Percentiles rank a stretch among this genome's conserved stretches.
Conservation (phyloP, 1,284 basidiomycete genomes). For the Leccinum pallidistipes region DNA sequence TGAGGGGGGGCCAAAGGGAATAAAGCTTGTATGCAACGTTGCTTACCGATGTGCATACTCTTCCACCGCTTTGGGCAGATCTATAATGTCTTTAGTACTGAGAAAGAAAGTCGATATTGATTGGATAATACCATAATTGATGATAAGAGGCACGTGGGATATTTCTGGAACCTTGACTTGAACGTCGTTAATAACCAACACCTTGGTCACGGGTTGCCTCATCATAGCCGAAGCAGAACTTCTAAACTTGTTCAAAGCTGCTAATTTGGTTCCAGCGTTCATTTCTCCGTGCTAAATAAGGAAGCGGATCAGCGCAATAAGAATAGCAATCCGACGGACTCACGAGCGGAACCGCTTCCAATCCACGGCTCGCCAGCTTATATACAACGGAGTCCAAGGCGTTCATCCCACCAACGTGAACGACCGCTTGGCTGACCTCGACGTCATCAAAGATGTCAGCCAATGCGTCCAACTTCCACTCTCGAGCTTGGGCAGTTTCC, state of each 20-base stretch:
- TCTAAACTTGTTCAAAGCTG: conserved; percentile 80
- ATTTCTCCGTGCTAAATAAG: conserved; percentile 80
- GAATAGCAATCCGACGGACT: conserved; percentile 3
- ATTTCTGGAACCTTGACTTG: conserved; percentile 88
- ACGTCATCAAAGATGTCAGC: conserved; percentile 92
- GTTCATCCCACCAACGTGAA: conserved; percentile 86
- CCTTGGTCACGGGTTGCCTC: conserved; percentile 64
- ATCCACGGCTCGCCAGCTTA: conserved; percentile 81
- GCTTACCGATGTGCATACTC: conserved; percentile 89
- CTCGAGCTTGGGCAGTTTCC: conserved; percentile 86
- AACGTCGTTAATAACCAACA: conserved; percentile 90
- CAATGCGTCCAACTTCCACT: conserved; percentile 97
- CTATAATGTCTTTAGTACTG: conserved; percentile 41
- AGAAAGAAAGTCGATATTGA: background rate
- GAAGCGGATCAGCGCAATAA: conserved; percentile 9
- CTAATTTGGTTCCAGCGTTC: conserved; percentile 78
- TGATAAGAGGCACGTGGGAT: conserved; percentile 85
- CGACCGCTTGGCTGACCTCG: conserved; percentile 80
- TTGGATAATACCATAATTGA: conserved; percentile 76
- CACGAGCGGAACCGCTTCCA: conserved; percentile 68
- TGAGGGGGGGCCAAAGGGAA: conserved; percentile 6
- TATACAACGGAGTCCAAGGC: conserved; percentile 86
- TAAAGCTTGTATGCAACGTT: conserved; percentile 1
- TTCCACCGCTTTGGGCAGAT: conserved; percentile 93
- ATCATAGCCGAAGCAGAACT: conserved; percentile 53